A percentile compares a stretch with the other conserved stretches of the same genome.
Evolutionary conservation across 331 rosid genomes (phyloP).

Genomic region (Telfairia occidentalis): DNA sequence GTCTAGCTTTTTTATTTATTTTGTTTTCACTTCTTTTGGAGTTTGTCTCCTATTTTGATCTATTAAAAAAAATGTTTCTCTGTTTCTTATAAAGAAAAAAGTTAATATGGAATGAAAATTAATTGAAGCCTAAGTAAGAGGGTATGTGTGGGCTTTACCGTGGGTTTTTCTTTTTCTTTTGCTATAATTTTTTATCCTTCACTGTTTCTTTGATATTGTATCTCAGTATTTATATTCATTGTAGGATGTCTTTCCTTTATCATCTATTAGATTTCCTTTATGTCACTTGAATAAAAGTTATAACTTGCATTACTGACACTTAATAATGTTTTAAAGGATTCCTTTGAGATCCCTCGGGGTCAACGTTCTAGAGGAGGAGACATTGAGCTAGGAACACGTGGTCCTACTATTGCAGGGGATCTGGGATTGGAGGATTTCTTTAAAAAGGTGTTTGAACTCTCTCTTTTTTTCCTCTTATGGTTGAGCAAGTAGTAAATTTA

Average conservation of each 20-base stretch:
- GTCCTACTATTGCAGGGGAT: constrained; percentile 45
- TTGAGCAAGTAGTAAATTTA: background rate
- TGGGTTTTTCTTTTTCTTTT: background rate
- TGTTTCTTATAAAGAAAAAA: no score
- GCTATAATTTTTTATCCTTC: background rate
- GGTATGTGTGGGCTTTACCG: background rate
- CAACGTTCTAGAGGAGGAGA: constrained; percentile 46
- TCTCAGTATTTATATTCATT: background rate
- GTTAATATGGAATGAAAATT: background rate
- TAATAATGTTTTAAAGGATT: constrained; percentile 41
- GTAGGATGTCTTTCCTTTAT: background rate
- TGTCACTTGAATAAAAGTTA: background rate
- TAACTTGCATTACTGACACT: background rate
- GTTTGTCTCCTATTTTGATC: no score
- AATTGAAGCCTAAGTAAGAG: background rate
- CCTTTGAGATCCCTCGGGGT: constrained; percentile 78
- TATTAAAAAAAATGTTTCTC: no score
- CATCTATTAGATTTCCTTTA: background rate
- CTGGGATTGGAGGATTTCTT: constrained; percentile 51
- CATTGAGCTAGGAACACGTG: constrained; percentile 59
- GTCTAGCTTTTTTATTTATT: no score
- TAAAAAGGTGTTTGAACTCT: background rate
- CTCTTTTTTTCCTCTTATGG: background rate
- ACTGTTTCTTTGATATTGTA: background rate
- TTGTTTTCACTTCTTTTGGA: no score